Base-by-base conservation (phyloP, 495 filamentous ascomycete species). In the Barbatosphaeria neglecta region DNA sequence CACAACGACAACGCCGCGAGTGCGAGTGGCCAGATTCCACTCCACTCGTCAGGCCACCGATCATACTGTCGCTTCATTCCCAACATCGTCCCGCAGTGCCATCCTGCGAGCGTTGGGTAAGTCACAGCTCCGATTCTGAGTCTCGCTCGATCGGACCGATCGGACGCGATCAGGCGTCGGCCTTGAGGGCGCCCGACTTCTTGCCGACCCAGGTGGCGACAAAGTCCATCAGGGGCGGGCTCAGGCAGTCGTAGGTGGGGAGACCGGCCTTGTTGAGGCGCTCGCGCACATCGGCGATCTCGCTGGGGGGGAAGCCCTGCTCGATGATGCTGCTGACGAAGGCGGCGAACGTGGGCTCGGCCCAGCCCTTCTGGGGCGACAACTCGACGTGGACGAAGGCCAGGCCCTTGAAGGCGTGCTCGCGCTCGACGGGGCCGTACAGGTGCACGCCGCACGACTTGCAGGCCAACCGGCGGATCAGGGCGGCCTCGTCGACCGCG, bases 361-460 rank as follows among this genome's bases (percentile, higher is more conserved):
- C 75, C 76, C 77, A 81, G 28, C 77, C 77, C 49, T 65, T 57
- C 41, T 71, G 58, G 24, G 72, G 61, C 18, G 72, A 74, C 38
- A 82, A 52, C 55, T 82, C 77, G 0, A 64, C 67, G 55, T 82
- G 76, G 13, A 81, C 75, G 60, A 81, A 81, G 52, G 78, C 76
- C 15, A 81, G 61, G 1, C 78, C 78, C 54, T 74, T 72, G 65
- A 82, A 81, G 1, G 77, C 61, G 54, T 82, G 78, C 2, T 77
- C 71, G 44, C 62, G 61, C 56, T 79, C 74, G 57, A 82, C 80
- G 22, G 76, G 72, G 4, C 78, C 77, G 56, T 64, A 81, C 50
- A 81, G 33, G 54, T 79, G 75, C 2, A 69, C 64, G 23, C 75
- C 76, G 56, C 77, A 81, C 20, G 63, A 59, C 25, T 57, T 62